Conservation (phyloP, 1,139 yeast species). For the Geotrichum cucujoidarum region DNA sequence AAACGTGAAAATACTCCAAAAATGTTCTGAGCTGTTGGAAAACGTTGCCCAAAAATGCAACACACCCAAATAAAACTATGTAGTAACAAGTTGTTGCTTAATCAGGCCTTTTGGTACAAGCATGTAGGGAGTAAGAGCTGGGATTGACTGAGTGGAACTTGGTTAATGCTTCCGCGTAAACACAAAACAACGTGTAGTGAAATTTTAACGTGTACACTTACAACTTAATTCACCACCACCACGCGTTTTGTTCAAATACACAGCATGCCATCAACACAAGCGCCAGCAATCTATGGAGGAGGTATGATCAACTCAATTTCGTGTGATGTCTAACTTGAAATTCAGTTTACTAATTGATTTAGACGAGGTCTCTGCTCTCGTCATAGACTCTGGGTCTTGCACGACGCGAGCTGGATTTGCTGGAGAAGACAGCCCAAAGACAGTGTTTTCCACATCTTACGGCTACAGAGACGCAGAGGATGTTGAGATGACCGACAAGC, state of each 20-base stretch:
- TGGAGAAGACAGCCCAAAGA: constrained; percentile 86
- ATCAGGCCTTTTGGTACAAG: too few relatives aligned
- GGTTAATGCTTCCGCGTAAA: too few relatives aligned
- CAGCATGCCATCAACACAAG: constrained; percentile 24
- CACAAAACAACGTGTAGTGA: too few relatives aligned
- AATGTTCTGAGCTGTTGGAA: constrained; percentile 4
- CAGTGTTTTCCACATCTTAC: constrained; percentile 59
- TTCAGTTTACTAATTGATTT: constrained; percentile 15
- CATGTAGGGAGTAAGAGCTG: too few relatives aligned
- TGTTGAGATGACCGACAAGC: constrained; percentile 25
- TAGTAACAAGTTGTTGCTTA: too few relatives aligned
- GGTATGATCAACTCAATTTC: constrained; percentile 31
- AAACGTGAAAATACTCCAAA: constrained; percentile 4
- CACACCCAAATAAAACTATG: too few relatives aligned
- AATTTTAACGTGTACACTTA: too few relatives aligned
- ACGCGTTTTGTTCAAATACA: too few relatives aligned
- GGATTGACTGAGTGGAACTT: too few relatives aligned
- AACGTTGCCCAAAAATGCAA: background rate
- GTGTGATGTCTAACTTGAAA: background rate
- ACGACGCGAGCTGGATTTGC: constrained; percentile 86
- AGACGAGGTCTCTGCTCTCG: constrained; percentile 87
- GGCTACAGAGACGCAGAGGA: constrained; percentile 24
- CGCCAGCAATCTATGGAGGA: constrained; percentile 56
- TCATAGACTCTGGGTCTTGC: constrained; percentile 85
- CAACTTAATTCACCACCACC: background rate